Base-by-base conservation (phyloP, 2,329 filamentous ascomycete species). In the Claviceps cyperi region DNA sequence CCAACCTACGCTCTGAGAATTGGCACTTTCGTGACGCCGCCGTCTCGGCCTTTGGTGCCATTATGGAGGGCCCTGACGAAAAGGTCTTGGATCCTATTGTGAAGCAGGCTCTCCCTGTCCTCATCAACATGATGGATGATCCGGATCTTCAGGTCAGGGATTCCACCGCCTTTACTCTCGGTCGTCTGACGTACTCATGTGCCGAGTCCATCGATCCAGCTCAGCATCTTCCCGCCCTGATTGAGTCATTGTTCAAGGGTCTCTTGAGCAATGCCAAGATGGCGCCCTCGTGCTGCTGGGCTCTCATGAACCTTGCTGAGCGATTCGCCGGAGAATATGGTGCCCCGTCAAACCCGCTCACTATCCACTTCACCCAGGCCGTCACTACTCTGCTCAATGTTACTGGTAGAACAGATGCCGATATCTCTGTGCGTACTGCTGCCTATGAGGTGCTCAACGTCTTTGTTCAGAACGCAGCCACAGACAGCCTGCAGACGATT, bases 251-350 rank as follows among this genome's bases (percentile, higher is more conserved):
- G 9, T 98, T 98, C 73, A 81, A 83, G 58, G 92, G 91, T 47
- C 77, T 98, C 52, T 81, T 87, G 52, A 91, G 86, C 70, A 92
- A 85, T 65, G 84, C 89, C 53, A 96, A 94, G 78, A 98, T 98
- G 83, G 92, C 91, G 35, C 83, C 88, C 50, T 98, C 92, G 32
- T 97, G 92, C 80, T 98, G 92, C 73, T 96, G 94, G 92, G 90
- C 92, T 35, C 72, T 98, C 57, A 97, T 98, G 87, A 98, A 97
- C 70, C 73, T 98, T 63, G 91, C 92, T 11, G 92, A 98, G 64
- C 84, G 90, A 54, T 98, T 97, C 64, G 86, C 89, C 32, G 88
- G 89, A 51, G 90, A 96, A 50, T 77, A 83, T 50, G 87, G 86
- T 47, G 84, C 83, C 53, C 60, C 73, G 41, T 74, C 83, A 59